Conservation (phyloP, 2,329 filamentous ascomycete species). For the Talaromyces sp. region DNA sequence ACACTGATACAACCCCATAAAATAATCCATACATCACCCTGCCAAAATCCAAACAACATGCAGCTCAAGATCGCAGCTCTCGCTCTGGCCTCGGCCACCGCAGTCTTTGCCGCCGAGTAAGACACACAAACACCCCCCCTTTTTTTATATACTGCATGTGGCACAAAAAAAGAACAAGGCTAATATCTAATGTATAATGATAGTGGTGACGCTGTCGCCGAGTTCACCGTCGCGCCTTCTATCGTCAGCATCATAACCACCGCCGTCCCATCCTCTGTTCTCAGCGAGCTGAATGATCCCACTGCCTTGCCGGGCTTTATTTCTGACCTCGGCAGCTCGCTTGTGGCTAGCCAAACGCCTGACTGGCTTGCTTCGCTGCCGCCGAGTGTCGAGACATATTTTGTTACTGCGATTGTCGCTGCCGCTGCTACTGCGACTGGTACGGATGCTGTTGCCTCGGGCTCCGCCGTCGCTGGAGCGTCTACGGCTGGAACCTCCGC, state of each 20-base stretch:
- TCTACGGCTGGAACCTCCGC: not conserved
- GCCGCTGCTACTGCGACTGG: not conserved
- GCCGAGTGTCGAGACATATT: constrained; percentile 3
- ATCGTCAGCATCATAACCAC: constrained; percentile 12
- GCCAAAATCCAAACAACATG: not conserved
- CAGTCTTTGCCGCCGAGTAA: not conserved
- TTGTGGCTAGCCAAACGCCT: not conserved
- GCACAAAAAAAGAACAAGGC: not conserved
- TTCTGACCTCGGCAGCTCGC: not conserved
- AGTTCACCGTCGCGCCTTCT: constrained; percentile 1
- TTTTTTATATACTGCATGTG: not conserved
- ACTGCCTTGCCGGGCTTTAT: not conserved
- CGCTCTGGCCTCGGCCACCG: not conserved
- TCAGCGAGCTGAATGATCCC: not conserved
- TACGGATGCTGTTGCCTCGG: not conserved
- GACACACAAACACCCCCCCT: not conserved
- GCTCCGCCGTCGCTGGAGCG: not conserved
- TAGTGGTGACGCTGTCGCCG: not conserved
- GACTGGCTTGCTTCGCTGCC: constrained; percentile 8
- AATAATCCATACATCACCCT: not conserved
- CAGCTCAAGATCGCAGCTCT: constrained; percentile 7
- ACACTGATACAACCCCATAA: not conserved
- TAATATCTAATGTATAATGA: not conserved
- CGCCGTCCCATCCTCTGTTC: constrained; percentile 7
- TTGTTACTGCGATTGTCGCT: not conserved